These are phyloP conservation scores for Trifolium fragiferum DNA, from an alignment of 306 rosid species.

Conservation along the genomic window DNA sequence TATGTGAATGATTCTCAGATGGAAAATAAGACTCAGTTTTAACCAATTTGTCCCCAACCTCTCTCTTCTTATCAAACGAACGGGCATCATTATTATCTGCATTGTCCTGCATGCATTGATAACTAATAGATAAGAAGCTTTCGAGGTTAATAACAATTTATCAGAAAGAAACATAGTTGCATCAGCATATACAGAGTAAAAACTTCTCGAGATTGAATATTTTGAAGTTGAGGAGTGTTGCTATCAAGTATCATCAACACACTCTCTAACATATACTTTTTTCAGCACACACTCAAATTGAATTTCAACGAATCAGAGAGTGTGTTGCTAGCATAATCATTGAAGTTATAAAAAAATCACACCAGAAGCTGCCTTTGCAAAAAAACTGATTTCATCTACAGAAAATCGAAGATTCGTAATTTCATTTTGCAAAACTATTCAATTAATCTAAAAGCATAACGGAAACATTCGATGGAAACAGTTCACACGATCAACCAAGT, in stretches of 20 bases:
- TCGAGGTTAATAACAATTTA: neutral
- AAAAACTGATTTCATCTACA: neutral
- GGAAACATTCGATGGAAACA: neutral
- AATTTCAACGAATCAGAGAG: neutral
- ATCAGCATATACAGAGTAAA: neutral
- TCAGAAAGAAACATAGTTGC: neutral
- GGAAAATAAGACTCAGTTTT: constrained; percentile 6
- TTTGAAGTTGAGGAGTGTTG: neutral
- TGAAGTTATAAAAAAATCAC: neutral
- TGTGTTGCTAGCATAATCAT: neutral
- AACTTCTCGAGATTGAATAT: constrained; percentile 7
- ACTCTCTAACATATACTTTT: neutral
- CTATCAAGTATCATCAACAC: neutral
- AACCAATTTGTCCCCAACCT: neutral
- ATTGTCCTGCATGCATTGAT: constrained; percentile 23
- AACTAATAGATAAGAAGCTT: constrained; percentile 27
- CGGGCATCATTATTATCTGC: neutral
- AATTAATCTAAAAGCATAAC: neutral
- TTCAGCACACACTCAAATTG: neutral
- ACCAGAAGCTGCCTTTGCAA: constrained; percentile 12
- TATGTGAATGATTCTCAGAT: constrained; percentile 24
- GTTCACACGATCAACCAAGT: neutral
- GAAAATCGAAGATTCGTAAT: neutral
- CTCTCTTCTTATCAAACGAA: constrained; percentile 25
- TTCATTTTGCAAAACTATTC: neutral